Evolutionary conservation across 148 eudicot genomes (phyloP).

Genomic region (Chenopodium suecicum): DNA sequence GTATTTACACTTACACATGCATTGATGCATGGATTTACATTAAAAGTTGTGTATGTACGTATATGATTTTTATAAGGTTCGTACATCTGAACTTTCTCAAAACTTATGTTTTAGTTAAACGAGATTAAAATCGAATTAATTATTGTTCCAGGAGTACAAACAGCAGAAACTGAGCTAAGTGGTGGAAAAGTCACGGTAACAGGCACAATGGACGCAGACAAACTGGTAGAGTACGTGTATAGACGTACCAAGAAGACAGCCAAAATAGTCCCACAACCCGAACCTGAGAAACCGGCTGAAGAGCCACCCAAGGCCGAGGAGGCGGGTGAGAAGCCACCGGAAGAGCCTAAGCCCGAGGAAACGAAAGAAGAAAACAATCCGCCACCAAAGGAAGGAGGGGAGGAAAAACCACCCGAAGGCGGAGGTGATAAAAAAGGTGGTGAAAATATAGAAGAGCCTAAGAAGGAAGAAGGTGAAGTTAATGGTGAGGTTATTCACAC

Average conservation of each 20-base stretch:
- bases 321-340: slow-evolving; percentile 40
- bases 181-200: slow-evolving; percentile 78
- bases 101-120: background rate
- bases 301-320: slow-evolving; percentile 39
- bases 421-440: background rate
- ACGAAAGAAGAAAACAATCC: slow-evolving; percentile 17
- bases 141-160: slow-evolving; percentile 62
- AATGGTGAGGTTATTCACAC: background rate
- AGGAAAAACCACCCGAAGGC: slow-evolving; percentile 15
- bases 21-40: background rate
- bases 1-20: background rate
- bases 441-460: slow-evolving; percentile 19
- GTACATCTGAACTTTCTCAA: background rate
- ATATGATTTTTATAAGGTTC: too few species aligned
- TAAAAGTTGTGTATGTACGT: background rate
- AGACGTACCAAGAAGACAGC: slow-evolving; percentile 86
- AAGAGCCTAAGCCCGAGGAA: slow-evolving; percentile 36
- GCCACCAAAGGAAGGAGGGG: slow-evolving; percentile 17
- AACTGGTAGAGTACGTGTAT: slow-evolving; percentile 77
- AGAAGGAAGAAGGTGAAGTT: slow-evolving; percentile 17
- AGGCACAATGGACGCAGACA: slow-evolving; percentile 79
- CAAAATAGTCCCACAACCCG: slow-evolving; percentile 70
- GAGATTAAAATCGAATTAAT: background rate
- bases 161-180: slow-evolving; percentile 68
- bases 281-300: slow-evolving; percentile 57